A percentile compares a stretch with the other conserved stretches of the same genome.
Conservation (phyloP, 106 monocot genomes). For the Dactylorhiza incarnata region DNA sequence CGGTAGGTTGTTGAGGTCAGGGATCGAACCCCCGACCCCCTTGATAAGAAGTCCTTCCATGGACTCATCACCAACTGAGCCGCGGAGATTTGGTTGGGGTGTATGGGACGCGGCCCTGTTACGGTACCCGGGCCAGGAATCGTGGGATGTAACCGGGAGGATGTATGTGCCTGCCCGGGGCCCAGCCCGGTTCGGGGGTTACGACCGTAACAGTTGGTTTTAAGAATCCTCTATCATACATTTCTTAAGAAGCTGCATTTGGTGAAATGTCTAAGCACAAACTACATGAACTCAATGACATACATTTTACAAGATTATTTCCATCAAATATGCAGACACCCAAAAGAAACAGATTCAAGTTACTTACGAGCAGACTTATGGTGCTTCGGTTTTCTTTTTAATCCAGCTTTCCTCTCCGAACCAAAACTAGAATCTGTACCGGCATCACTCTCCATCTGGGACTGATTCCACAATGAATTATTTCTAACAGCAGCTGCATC, state of each 20-base stretch:
- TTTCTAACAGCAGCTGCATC: constrained; percentile 8
- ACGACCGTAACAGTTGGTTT: background rate
- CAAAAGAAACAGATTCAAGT: background rate
- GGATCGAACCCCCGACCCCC: too few species aligned
- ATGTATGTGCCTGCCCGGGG: too few species aligned
- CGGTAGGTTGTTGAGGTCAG: too few species aligned
- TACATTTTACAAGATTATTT: background rate
- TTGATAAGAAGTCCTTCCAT: too few species aligned
- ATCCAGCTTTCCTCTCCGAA: constrained; percentile 19
- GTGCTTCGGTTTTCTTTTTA: constrained; percentile 38
- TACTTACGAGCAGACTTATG: constrained; percentile 39
- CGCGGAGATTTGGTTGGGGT: too few species aligned
- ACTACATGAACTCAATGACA: background rate
- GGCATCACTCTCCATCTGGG: constrained; percentile 3
- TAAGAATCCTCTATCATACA: background rate
- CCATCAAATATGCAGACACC: background rate
- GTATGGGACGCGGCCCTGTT: too few species aligned
- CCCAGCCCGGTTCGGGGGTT: too few species aligned
- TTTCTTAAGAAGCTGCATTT: background rate
- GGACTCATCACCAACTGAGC: too few species aligned
- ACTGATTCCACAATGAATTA: background rate
- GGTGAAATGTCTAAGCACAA: background rate
- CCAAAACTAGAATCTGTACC: constrained; percentile 3
- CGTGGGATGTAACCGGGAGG: too few species aligned
- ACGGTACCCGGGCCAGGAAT: too few species aligned